Base-by-base conservation (phyloP, 192 early-diverging fungal species). In the Rhizophlyctis rosea region DNA sequence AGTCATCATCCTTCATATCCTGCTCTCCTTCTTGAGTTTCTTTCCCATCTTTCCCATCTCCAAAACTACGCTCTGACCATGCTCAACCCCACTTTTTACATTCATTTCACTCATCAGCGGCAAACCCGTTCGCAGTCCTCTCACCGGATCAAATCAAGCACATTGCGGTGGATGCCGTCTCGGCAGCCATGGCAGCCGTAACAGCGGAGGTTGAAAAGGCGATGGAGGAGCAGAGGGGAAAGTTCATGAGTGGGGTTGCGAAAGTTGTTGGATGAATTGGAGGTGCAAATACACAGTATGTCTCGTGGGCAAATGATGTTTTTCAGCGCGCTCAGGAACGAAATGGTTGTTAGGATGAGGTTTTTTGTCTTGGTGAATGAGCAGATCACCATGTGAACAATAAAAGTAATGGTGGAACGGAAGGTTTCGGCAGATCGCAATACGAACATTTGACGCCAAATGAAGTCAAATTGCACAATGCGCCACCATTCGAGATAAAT, bases 81-180 rank as follows among this genome's bases (percentile, higher is more conserved):
- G 30, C 23, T 47, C 23, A 0, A 13, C 13, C 16, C 16, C 13
- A 11, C 24, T 54, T 16, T 27, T 24, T 24, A 27, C 13, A 24
- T 27, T 39, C 47, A 13, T n/a, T 16, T n/a, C n/a, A n/a, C n/a
- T n/a, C 52, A 14, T 4, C 33, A 67, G 69, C 64, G 1, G 68
- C 65, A 24, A 75, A 75, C 34, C 73, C 73, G 27, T 75, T 75
- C 34, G 73, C 54, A 14, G 68, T 70, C 1, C 36, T 75, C 11
- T 24, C 31, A 27, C 23, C 44, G 4, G 73, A 75, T 14, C 30
- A 4, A 11, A 62, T 75, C 14, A 70, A 70, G 50, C 16, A 28
- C 25, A 54, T 75, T 32, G 68, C 73, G 34, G 34, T 56, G 11
- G 68, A 70, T 11, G 57, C 65, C 14, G 64, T 75, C 2, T 44